A percentile compares a stretch with the other conserved stretches of the same genome.
These are phyloP conservation scores for Schizophyllum amplum DNA, from an alignment of 1,284 basidiomycete genomes.

Conservation along the genomic window DNA sequence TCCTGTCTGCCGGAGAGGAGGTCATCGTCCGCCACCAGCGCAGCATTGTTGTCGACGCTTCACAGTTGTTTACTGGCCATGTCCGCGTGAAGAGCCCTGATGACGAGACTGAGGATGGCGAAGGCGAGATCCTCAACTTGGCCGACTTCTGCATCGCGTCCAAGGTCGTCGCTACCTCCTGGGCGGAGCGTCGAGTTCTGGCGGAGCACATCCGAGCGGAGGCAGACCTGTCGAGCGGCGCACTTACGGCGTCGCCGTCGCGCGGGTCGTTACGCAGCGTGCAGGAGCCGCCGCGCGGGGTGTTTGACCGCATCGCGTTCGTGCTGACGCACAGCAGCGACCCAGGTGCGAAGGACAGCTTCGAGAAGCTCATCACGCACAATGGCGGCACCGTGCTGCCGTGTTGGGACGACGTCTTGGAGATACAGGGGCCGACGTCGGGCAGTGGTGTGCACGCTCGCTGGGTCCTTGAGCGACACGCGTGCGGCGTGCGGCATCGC, in stretches of 20 bases:
- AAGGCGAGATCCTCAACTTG: neutral
- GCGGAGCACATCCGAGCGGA: neutral
- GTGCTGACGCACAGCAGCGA: conserved; percentile 23
- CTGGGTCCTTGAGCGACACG: conserved; percentile 41
- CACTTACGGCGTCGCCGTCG: neutral
- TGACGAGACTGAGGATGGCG: neutral
- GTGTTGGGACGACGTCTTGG: conserved; percentile 60
- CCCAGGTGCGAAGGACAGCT: conserved; percentile 25
- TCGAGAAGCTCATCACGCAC: conserved; percentile 37
- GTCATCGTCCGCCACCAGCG: conserved; percentile 32
- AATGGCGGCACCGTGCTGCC: conserved; percentile 56
- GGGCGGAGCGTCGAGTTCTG: conserved; percentile 25
- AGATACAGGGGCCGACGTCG: conserved; percentile 41
- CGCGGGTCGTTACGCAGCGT: neutral
- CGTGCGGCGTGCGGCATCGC: conserved; percentile 37
- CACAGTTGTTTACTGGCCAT: neutral
- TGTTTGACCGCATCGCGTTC: conserved; percentile 6
- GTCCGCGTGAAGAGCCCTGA: neutral
- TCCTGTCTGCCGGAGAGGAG: conserved; percentile 46
- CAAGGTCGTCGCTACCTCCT: conserved; percentile 27
- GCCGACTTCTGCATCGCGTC: neutral
- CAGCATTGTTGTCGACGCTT: conserved; percentile 22
- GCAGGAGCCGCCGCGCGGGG: neutral
- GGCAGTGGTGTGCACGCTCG: conserved; percentile 30
- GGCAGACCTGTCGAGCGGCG: neutral